A percentile compares a stretch with the other conserved stretches of the same genome.
These are phyloP conservation scores for Calophaca sinica DNA, from an alignment of 306 rosid species.

Conservation along the genomic window DNA sequence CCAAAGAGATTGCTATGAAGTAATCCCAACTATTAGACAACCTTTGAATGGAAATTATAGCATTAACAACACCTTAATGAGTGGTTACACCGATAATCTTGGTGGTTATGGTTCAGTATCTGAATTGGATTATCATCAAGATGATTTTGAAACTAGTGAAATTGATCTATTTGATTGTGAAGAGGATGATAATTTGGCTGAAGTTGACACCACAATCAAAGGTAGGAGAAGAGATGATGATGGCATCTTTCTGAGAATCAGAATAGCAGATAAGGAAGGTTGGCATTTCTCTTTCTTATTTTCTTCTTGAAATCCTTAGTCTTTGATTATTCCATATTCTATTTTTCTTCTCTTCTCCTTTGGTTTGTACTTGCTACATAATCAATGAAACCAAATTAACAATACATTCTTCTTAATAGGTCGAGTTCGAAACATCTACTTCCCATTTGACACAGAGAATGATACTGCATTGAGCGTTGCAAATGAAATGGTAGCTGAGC, in stretches of 20 bases:
- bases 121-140: conserved; percentile 54
- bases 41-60: conserved; percentile 57
- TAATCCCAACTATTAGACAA: conserved; percentile 56
- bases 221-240: conserved; percentile 84
- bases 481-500: conserved; percentile 90
- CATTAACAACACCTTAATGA: conserved; percentile 50
- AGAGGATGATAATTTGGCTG: conserved; percentile 69
- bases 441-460: conserved; percentile 85
- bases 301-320: conserved; percentile 27
- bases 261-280: conserved; percentile 95
- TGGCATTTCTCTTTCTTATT: conserved; percentile 37
- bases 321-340: conserved; percentile 40
- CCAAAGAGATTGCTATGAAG: conserved; percentile 67
- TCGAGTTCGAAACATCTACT: conserved; percentile 88
- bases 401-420: conserved; percentile 55
- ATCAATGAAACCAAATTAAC: conserved; percentile 34
- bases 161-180: conserved; percentile 77
- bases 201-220: conserved; percentile 71
- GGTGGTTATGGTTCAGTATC: conserved; percentile 60
- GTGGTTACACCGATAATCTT: conserved; percentile 56
- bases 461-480: conserved; percentile 91
- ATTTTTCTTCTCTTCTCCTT: conserved; percentile 32
- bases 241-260: conserved; percentile 86
- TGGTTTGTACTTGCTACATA: not conserved
- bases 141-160: conserved; percentile 57